These are phyloP conservation scores for Cordyceps farinosa DNA, from an alignment of 2,329 filamentous ascomycete species.

Conservation along the genomic window DNA sequence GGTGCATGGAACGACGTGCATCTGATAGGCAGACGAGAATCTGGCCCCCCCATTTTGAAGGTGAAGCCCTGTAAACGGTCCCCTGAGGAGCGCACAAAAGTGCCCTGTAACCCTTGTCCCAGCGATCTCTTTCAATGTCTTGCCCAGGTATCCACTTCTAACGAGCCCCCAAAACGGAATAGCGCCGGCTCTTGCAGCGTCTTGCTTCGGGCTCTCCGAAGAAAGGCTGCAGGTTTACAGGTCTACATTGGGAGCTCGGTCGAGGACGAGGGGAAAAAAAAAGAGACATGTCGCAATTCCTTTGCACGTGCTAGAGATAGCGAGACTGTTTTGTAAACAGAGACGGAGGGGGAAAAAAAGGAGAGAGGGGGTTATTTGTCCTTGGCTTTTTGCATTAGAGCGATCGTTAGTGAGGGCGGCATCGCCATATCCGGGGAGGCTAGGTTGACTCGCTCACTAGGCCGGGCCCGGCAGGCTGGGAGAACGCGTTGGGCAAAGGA, in stretches of 20 bases:
- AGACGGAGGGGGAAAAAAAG: not conserved
- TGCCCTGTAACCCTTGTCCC: not conserved
- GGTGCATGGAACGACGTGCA: not conserved
- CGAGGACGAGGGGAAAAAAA: not conserved
- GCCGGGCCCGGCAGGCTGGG: not conserved
- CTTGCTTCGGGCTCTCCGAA: conserved; percentile 6
- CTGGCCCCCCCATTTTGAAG: too few relatives aligned
- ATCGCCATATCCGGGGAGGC: not conserved
- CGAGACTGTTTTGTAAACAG: not conserved
- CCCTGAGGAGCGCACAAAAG: too few relatives aligned
- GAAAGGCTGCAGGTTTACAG: not conserved
- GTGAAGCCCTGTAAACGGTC: too few relatives aligned
- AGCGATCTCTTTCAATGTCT: not conserved
- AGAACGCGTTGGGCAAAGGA: not conserved
- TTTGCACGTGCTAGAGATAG: not conserved
- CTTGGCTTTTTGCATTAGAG: not conserved
- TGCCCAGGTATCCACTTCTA: not conserved
- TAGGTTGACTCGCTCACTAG: conserved; percentile 6
- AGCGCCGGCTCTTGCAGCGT: not conserved
- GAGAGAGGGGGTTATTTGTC: not conserved
- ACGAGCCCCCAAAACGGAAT: conserved; percentile 1
- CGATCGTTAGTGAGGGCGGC: not conserved
- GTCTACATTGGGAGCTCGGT: not conserved
- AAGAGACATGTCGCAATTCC: not conserved
- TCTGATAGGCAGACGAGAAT: not conserved